Evolutionary conservation across 1,139 yeast species (phyloP), one percentile per base, ranked within the genome.

Genomic region (Pichia sp.): DNA sequence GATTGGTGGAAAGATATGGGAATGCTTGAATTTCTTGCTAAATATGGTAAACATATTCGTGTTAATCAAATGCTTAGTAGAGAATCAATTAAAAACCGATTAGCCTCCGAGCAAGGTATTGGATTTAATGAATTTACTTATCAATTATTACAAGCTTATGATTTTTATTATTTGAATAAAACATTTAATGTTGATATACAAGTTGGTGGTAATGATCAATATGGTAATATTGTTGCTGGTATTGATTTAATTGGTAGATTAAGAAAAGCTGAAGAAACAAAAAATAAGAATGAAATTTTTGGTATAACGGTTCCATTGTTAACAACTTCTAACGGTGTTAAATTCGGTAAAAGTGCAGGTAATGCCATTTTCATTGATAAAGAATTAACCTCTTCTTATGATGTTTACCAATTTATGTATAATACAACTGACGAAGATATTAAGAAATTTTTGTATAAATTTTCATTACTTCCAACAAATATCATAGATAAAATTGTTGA

Each of bases 141-240:
- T 63, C 99, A 92, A 61, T 71, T 92, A 22, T 66, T 92, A 41
- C 99, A 92, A 62, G 97, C 97, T 0, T 92, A 79, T 62, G 99
- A 92, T 61, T 94, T 89, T 60, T 89, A 85, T 76, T 89, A 90
- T 59, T 68, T 94, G 52, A 80, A 79, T 66, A 72, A 73, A 38
- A 62, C 74, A 16, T 68, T 77, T 34, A 66, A 70, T 3, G 94
- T 92, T 37, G 70, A 74, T 41, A 64, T 89, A 31, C 97, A 92
- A 65, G 79, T 94, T 26, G 99, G 99, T 16, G 99, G 99, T 8
- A 89, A 85, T 60, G 98, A 92, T 61, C 99, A 92, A 64, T 92
- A 97, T 92, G 99, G 99, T 1, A 92, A 92, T 58, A 94, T 94
- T 51, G 87, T 95, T 6, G 97, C 97, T 0, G 99, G 99, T 0